phyloP scores from a whole-genome alignment of 345 rosid species.

The Populus ilicifolia region DNA sequence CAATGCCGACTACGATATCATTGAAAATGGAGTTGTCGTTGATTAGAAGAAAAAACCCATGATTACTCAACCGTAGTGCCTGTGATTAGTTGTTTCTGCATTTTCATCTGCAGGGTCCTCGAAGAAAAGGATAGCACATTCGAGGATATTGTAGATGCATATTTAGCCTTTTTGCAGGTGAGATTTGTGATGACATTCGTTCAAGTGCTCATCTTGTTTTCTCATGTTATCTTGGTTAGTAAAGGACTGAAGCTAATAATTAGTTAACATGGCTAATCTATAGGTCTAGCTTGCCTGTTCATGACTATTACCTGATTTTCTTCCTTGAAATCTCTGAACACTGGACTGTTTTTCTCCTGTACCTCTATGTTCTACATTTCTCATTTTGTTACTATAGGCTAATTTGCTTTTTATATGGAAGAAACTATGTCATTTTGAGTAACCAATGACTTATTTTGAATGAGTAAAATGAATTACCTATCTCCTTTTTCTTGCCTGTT shows the following conservation, averaged over 20 bases:
- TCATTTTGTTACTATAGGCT: not conserved
- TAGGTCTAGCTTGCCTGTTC: not conserved
- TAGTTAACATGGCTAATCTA: not conserved
- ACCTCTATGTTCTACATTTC: not conserved
- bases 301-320: not conserved
- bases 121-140: conserved; percentile 58
- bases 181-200: conserved; percentile 10
- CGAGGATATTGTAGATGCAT: conserved; percentile 89
- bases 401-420: not conserved
- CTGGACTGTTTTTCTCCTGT: not conserved
- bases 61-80: not conserved
- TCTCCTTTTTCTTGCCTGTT: no score
- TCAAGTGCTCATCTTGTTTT: not conserved
- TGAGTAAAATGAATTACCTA: no score
- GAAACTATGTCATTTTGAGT: no score
- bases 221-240: not conserved
- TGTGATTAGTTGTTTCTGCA: not conserved
- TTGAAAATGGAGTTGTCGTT: not conserved
- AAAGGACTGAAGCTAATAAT: not conserved
- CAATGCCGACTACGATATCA: not conserved
- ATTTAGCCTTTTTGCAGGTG: conserved; percentile 87
- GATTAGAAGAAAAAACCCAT: not conserved
- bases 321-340: not conserved
- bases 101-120: conserved; percentile 49
- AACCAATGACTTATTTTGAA: no score